phyloP scores from a whole-genome alignment of 1,284 basidiomycete species.

The Fomitopsis palustris region DNA sequence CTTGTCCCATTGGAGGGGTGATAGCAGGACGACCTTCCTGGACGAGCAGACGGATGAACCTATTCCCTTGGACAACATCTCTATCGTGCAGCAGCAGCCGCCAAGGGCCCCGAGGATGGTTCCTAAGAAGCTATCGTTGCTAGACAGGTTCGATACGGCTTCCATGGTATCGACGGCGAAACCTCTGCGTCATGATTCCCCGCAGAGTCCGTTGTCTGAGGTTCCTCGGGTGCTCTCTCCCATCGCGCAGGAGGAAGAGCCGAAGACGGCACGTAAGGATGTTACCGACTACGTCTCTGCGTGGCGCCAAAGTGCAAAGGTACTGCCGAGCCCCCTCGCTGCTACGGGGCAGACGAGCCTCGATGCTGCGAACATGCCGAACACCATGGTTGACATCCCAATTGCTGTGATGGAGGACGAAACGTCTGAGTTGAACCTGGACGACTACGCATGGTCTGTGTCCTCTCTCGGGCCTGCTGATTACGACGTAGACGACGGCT shows the following conservation, averaged over 20 bases:
- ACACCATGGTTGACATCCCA: conserved; percentile 34
- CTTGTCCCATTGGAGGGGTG: conserved; percentile 46
- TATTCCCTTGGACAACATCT: conserved; percentile 24
- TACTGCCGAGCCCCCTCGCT: conserved; percentile 44
- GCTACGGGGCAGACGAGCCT: conserved; percentile 50
- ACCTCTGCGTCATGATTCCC: conserved; percentile 21
- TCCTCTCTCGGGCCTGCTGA: conserved; percentile 48
- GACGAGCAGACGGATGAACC: conserved; percentile 43
- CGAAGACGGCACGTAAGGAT: conserved; percentile 41
- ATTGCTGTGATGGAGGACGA: conserved; percentile 32
- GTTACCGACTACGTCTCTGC: conserved; percentile 56
- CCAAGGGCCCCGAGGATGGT: conserved; percentile 42
- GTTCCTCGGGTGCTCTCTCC: conserved; percentile 45
- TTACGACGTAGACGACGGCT: conserved; percentile 26
- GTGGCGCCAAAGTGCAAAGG: conserved; percentile 58
- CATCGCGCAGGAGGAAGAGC: conserved; percentile 58
- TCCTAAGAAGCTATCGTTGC: conserved; percentile 63
- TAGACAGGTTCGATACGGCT: conserved; percentile 54
- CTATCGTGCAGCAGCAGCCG: conserved; percentile 19
- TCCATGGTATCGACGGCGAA: conserved; percentile 33
- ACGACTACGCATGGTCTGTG: conserved; percentile 68
- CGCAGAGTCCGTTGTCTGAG: conserved; percentile 25
- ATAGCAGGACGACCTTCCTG: conserved; percentile 48
- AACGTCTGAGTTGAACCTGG: conserved; percentile 46
- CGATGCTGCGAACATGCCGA: conserved; percentile 52